phyloP scores from a whole-genome alignment of 2,329 filamentous ascomycete species.

The Xylariaceae sp. region DNA sequence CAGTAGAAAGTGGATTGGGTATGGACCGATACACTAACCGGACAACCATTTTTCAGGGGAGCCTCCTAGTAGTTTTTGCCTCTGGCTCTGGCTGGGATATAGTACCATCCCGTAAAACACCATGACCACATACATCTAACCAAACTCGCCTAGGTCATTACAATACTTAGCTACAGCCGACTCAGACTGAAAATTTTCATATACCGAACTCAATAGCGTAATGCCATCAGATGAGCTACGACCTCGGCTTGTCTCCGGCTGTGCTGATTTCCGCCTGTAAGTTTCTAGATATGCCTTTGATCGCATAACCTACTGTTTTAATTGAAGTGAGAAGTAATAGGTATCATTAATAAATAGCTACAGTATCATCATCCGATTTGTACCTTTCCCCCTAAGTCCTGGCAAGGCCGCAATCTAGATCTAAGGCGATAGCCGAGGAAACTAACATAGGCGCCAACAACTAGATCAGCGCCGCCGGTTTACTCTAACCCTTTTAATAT shows the following conservation, averaged over 20 bases:
- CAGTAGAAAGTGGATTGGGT: neutral
- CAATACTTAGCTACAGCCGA: no score
- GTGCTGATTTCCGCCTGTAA: neutral
- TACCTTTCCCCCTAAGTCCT: neutral
- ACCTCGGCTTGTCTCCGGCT: neutral
- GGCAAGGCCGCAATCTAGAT: neutral
- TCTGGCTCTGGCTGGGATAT: neutral
- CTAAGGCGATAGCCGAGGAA: neutral
- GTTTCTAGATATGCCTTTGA: neutral
- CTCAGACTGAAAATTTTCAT: neutral
- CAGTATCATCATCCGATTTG: neutral
- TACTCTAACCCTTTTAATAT: neutral
- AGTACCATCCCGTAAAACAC: neutral
- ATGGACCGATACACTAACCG: neutral
- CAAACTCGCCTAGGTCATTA: neutral
- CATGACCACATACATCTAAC: neutral
- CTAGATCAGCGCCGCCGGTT: neutral
- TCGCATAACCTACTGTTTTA: neutral
- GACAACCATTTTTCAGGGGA: neutral
- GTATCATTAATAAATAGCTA: neutral
- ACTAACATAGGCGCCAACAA: neutral
- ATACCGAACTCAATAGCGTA: neutral
- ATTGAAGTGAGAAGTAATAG: neutral
- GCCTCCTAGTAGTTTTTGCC: neutral
- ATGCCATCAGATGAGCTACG: neutral